These are phyloP conservation scores for Cetradonia linearis DNA, from an alignment of 495 filamentous ascomycete species.

Conservation along the genomic window DNA sequence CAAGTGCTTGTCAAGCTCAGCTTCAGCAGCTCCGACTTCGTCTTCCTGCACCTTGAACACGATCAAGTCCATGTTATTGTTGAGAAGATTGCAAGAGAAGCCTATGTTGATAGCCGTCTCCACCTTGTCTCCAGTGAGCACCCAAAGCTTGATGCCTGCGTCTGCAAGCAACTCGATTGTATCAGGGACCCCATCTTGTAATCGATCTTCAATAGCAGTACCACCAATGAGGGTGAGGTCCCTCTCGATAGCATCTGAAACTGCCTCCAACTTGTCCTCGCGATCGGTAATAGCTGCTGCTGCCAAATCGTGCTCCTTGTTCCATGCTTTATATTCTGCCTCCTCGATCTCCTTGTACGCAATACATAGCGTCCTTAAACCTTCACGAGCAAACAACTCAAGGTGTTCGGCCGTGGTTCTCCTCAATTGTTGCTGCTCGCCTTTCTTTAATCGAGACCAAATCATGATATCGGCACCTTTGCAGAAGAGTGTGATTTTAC, in stretches of 20 bases:
- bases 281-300: constrained; percentile 74
- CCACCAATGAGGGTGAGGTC: constrained; percentile 84
- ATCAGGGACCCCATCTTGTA: constrained; percentile 96
- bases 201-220: constrained; percentile 93
- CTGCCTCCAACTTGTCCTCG: constrained; percentile 87
- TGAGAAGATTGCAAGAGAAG: constrained; percentile 94
- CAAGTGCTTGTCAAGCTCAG: constrained; percentile 64
- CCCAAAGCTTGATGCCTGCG: constrained; percentile 99
- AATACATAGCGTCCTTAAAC: constrained; percentile 88
- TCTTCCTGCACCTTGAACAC: constrained; percentile 78
- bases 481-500: constrained; percentile 85
- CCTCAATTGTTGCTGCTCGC: constrained; percentile 77
- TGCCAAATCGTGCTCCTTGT: constrained; percentile 74
- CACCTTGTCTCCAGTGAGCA: constrained; percentile 96
- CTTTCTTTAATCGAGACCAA: constrained; percentile 78
- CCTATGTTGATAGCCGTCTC: constrained; percentile 99
- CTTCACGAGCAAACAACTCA: constrained; percentile 93
- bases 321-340: constrained; percentile 80
- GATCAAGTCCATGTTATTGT: constrained; percentile 96
- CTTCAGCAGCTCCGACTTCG: constrained; percentile 49
- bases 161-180: constrained; percentile 87
- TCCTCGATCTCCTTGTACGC: constrained; percentile 77
- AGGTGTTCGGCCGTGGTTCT: constrained; percentile 81
- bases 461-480: constrained; percentile 98
- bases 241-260: constrained; percentile 83